These are phyloP conservation scores for Vigna hirtella DNA, from an alignment of 306 rosid species.

Conservation along the genomic window DNA sequence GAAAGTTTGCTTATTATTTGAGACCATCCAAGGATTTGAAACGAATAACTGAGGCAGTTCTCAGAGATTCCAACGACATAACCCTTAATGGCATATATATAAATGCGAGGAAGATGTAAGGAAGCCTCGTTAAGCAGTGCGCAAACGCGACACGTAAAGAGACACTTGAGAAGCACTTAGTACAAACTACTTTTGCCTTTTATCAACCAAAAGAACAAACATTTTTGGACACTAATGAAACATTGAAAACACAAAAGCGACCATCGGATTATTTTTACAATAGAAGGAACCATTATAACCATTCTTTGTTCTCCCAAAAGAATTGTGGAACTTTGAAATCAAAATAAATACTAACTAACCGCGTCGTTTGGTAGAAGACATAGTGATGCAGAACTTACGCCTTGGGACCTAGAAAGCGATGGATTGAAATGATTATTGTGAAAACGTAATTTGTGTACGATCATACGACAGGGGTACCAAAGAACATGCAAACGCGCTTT, in stretches of 20 bases:
- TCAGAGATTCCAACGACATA: no score
- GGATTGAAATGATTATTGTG: not conserved
- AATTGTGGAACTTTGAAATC: not conserved
- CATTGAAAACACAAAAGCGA: not conserved
- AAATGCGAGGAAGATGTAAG: not conserved
- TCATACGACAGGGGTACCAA: not conserved
- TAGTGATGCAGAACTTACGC: not conserved
- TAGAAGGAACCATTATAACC: not conserved
- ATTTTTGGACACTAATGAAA: not conserved
- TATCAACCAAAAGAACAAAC: not conserved
- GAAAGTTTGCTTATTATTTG: conserved; percentile 38
- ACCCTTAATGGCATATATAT: not conserved
- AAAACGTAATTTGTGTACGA: not conserved
- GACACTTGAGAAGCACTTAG: not conserved
- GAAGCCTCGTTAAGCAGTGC: not conserved
- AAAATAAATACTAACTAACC: conserved; percentile 4
- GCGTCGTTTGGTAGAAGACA: not conserved
- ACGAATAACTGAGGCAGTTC: not conserved
- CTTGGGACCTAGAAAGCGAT: not conserved
- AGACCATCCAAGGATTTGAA: conserved; percentile 46
- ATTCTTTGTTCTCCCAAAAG: not conserved
- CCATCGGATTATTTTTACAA: not conserved
- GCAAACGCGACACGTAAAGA: not conserved
- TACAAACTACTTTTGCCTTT: not conserved
- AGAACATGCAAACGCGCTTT: conserved; percentile 11